Conservation (phyloP, 164 flowering plant species). For the Tetracentron sinense region DNA sequence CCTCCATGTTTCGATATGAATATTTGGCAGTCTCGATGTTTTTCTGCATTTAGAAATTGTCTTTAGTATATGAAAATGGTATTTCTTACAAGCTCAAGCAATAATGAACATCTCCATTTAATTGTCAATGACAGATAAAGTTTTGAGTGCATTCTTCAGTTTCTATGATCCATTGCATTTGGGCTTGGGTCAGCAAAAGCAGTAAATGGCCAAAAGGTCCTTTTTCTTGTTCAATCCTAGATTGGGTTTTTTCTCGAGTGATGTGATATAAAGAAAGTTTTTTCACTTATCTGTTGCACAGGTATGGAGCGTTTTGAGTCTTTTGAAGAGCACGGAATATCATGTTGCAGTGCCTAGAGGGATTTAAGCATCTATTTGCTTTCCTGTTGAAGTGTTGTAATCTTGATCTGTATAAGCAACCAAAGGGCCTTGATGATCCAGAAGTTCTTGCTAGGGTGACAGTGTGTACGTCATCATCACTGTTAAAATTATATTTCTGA, state of each 20-base stretch:
- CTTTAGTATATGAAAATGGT: not conserved
- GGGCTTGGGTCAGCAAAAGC: constrained; percentile 12
- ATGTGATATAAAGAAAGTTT: not conserved
- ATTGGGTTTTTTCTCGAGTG: not conserved
- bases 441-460: constrained; percentile 78
- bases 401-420: constrained; percentile 44
- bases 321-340: constrained; percentile 43
- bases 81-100: not conserved
- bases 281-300: constrained; percentile 21
- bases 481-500: not conserved
- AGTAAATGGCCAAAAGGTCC: constrained; percentile 34
- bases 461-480: constrained; percentile 54
- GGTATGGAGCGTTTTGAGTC: constrained; percentile 64
- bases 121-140: not conserved
- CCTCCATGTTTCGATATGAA: not conserved
- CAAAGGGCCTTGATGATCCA: constrained; percentile 70
- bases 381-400: constrained; percentile 60
- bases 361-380: constrained; percentile 55
- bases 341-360: constrained; percentile 86
- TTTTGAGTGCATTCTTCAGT: not conserved
- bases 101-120: constrained; percentile 6
- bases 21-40: not conserved
- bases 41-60: not conserved
- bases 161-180: not conserved
- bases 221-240: not conserved